Percentiles rank a stretch among this genome's conserved stretches.
phyloP scores from a whole-genome alignment of 305 asterid genomes.

The Fraxinus albicans region DNA sequence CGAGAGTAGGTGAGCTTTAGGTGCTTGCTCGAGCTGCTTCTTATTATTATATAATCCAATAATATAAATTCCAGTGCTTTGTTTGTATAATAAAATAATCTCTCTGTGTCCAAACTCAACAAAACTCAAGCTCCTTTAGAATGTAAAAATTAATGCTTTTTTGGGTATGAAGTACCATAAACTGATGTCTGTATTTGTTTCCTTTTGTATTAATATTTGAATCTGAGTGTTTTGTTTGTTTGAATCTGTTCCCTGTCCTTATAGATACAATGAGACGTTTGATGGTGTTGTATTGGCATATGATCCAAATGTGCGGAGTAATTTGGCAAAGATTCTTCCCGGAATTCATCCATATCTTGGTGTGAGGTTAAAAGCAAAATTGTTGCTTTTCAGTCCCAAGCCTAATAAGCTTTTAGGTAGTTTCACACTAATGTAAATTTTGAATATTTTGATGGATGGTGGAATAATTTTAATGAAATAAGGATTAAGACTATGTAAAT shows the following conservation, averaged over 20 bases:
- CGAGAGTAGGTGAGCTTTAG: not conserved
- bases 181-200: not conserved
- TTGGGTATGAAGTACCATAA: not conserved
- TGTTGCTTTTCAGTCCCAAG: slow-evolving; percentile 47
- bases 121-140: not conserved
- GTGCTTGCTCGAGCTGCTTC: not conserved
- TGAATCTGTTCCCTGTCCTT: slow-evolving; percentile 1
- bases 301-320: slow-evolving; percentile 40
- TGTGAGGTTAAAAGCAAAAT: slow-evolving; percentile 42
- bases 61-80: not conserved
- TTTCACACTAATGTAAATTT: not conserved
- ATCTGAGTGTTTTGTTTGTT: not conserved
- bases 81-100: not conserved
- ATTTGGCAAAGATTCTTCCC: slow-evolving; percentile 56
- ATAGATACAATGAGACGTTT: slow-evolving; percentile 61
- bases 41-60: not conserved
- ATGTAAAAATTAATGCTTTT: not conserved
- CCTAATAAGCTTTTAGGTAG: slow-evolving; percentile 71
- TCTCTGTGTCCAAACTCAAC: not conserved
- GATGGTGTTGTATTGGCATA: slow-evolving; percentile 85
- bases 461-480: not conserved
- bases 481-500: not conserved
- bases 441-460: not conserved
- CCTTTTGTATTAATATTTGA: not conserved
- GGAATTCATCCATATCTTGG: slow-evolving; percentile 66